A percentile compares a stretch with the other conserved stretches of the same genome.
Conservation (phyloP, 176 grass and related monocot species). For the Musa itinerans region DNA sequence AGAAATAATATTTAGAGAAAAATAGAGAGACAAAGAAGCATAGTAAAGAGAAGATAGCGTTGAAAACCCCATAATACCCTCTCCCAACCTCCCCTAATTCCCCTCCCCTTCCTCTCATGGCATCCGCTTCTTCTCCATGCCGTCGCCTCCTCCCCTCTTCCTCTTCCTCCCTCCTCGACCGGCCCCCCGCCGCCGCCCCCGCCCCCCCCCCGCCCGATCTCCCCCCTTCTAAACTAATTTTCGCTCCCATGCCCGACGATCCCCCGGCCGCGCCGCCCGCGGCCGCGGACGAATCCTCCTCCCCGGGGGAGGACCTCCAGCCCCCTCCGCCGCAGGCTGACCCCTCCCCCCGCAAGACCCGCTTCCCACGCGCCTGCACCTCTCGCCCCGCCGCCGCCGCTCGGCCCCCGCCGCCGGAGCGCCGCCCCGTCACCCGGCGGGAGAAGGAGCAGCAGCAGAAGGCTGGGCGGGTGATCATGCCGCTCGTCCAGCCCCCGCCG, state of each 20-base stretch:
- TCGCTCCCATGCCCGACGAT: conserved; percentile 9
- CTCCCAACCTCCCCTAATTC: conserved; percentile 16
- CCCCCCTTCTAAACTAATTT: conserved; percentile 7
- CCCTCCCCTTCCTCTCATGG: conserved; percentile 27
- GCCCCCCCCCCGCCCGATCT: conserved; percentile 1
- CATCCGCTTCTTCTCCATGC: conserved; percentile 13
- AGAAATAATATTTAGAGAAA: background rate
- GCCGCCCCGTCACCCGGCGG: conserved; percentile 26
- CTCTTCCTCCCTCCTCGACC: conserved; percentile 21
- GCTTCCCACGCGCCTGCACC: conserved; percentile 76
- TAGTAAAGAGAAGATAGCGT: no score
- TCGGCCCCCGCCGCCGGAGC: conserved; percentile 32
- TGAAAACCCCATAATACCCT: conserved; percentile 3
- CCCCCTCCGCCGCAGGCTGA: background rate
- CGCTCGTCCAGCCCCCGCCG: conserved; percentile 47
- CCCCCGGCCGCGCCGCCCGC: conserved; percentile 21
- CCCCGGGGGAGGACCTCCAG: conserved; percentile 10
- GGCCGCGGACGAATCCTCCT: conserved; percentile 12
- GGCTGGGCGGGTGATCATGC: conserved; percentile 52
- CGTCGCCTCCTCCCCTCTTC: conserved; percentile 24
- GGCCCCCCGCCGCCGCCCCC: background rate
- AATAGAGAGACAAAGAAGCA: no score
- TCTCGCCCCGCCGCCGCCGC: conserved; percentile 15
- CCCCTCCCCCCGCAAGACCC: conserved; percentile 31
- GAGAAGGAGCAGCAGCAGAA: conserved; percentile 27